Evolutionary conservation across 208 protist species (phyloP), one percentile per base, ranked within the genome.

Genomic region (Tritrichomonas foetus): DNA sequence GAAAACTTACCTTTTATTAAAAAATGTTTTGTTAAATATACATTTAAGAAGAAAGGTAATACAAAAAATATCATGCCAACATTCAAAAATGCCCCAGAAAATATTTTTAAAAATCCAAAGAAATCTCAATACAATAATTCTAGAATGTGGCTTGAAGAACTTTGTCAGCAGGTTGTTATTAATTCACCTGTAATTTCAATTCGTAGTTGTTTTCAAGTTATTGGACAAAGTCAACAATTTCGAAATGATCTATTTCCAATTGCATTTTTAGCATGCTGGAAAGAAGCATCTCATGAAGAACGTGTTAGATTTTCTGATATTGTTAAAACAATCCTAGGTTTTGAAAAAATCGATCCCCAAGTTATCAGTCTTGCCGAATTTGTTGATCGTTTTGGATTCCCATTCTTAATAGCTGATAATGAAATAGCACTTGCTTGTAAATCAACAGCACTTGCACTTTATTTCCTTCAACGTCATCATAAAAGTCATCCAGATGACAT

Each of bases 231-330:
- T 27, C 41, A 89, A 57, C 9, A 3, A 39, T 89, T 89, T 39
- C 8, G 47, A 16, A 0, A 47, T 30, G 78, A 89, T 20, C 44
- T 89, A 16, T 89, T 89, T 49, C 78, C 78, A 57, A 57, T 89
- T 39, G 78, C 78, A 33, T 89, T 89, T 49, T 30, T 89, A 20
- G 33, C 47, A 27, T 89, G 78, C 16, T 89, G 78, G 78, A 89
- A n/a, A 27, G 57, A 53, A 39, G 47, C 78, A 16, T 57, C 78
- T 22, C 1, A 47, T 39, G 5, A 11, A 50, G 78, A 89, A 33
- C 39, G 30, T 39, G 57, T 41, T 14, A 27, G 16, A 20, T 89
- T 89, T 50, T 89, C 78, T 0, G 41, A 47, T 57, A 47, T 57
- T 41, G 30, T 89, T 2, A 44, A 89, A n/a, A 39, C 47, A 5